Base-by-base conservation (phyloP, 257 asterid genomes). In the Apocynum venetum region DNA sequence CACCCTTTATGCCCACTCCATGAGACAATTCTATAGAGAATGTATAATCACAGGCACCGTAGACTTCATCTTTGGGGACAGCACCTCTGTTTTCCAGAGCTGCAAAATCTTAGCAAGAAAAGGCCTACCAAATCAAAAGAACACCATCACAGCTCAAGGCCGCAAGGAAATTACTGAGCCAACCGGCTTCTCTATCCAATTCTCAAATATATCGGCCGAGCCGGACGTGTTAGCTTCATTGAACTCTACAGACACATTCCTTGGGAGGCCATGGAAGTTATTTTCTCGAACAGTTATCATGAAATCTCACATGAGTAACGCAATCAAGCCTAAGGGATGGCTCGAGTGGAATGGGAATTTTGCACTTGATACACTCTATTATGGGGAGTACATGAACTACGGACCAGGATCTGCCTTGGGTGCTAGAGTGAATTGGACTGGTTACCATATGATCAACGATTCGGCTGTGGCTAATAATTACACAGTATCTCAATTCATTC, bases 111-210 rank as follows among this genome's bases (percentile, higher is more conserved):
- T 52, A 0, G 90, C 89, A 36, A 69, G 88, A 36, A 83, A 87
- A 73, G 93, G 93, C 68, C 83, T 88, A 19, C 80, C 90, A 0
- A 82, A 77, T 19, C 93, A 88, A 8, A 90, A 87, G 72, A 90
- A 88, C 84, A 90, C 92, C 44, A 80, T 90, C 57, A 90, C 96
- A 0, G 91, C 96, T 0, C 91, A 90, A 1, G 91, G 91, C 51
- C 86, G 96, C 40, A 86, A 80, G 48, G 82, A 71, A 0, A 51
- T 77, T 0, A 31, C 8, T 0, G 88, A 88, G 3, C 76, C 80
- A 9, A 78, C 93, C 1, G 93, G 93, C 0, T 84, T 90, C 80
- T 83, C 90, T 0, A 56, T 90, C 77, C 96, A 90, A 59, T 90
- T 81, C 73, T 88, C 87, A 0, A 83, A 85, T 70, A 81, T 90